These are phyloP conservation scores for Solanum gracilifrons DNA, from an alignment of 257 asterid species.

Conservation along the genomic window DNA sequence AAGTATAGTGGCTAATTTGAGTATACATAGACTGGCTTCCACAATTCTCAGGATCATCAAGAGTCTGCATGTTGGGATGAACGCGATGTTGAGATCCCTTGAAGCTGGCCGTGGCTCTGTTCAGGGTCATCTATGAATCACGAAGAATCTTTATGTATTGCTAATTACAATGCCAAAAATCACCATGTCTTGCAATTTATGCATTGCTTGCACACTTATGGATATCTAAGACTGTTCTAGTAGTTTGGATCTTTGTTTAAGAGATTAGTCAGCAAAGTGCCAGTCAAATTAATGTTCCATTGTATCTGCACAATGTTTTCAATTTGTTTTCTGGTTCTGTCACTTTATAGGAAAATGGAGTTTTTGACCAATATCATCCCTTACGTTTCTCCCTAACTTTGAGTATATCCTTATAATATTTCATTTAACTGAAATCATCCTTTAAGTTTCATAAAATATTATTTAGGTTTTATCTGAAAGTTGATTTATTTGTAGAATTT, in stretches of 20 bases:
- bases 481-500: background rate
- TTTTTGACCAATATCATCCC: background rate
- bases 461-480: background rate
- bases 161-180: background rate
- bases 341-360: background rate
- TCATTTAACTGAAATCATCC: background rate
- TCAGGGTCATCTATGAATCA: background rate
- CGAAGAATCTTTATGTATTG: background rate
- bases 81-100: background rate
- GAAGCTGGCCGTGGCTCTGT: background rate
- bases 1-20: background rate
- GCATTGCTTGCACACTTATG: background rate
- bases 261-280: background rate
- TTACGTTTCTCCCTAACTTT: background rate
- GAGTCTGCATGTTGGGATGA: background rate
- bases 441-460: background rate
- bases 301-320: background rate
- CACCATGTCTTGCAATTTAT: background rate
- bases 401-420: background rate
- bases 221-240: background rate
- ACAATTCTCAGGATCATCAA: background rate
- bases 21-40: background rate
- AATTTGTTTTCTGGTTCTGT: background rate
- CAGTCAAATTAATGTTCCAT: background rate
- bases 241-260: background rate